Evolutionary conservation across 495 filamentous ascomycete species (phyloP), one percentile per base, ranked within the genome.

Genomic region (Extremus antarcticus): DNA sequence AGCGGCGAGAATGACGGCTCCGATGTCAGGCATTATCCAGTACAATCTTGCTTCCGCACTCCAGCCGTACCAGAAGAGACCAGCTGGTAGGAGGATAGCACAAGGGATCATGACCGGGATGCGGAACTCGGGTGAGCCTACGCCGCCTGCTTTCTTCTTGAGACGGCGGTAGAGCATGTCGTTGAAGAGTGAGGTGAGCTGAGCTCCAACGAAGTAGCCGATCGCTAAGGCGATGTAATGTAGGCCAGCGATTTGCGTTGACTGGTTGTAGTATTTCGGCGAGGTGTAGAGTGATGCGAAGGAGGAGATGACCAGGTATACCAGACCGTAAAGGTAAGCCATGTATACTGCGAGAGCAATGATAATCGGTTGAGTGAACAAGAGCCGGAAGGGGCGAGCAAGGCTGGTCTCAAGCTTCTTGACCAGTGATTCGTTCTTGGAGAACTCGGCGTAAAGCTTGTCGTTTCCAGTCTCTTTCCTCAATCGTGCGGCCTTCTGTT

Each of bases 41-140:
- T 86, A 83, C 1, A 69, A 64, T 40, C 74, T 71, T 16, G 64
- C 71, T 65, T 88, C 72, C 0, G 79, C 82, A 0, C 77, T 75
- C 84, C 84, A 89, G 40, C 82, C 85, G 67, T 88, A 90, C 59
- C 81, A 76, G 56, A 90, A 79, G 2, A 90, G 64, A 0, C 86
- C 85, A 2, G 71, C 55, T 0, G 85, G 84, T 7, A 81, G 66
- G 1, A 85, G 55, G 2, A 86, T 23, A 1, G 77, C 72, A 1
- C 78, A 77, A 11, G 79, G 69, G 19, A 73, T 61, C 66, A 85
- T 79, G 13, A 85, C 69, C 0, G 82, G 85, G 0, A 84, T 71
- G 15, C 86, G 76, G 65, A 82, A 87, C 63, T 90, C 86, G 0
- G 86, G 86, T 0, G 59, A 63, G 0, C 79, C 81, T n/a, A 74